Evolutionary conservation across 805 yeast genomes (phyloP), one percentile per base, ranked within the genome.

Genomic region (Metschnikowia bowlesiae): DNA sequence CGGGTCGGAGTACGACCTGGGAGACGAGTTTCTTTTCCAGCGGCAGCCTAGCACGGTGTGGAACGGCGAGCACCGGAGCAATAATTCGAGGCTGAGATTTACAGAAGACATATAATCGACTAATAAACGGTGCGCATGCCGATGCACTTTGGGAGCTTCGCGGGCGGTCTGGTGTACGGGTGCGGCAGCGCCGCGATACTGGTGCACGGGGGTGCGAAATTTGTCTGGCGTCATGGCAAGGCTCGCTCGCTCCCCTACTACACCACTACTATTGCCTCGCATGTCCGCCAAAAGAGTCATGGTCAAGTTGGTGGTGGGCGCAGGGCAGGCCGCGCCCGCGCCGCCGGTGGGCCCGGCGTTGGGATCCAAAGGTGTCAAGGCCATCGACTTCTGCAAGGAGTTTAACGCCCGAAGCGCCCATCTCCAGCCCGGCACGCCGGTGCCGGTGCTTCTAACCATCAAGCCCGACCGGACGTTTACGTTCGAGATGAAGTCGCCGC

Each of bases 341-440:
- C 99, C 99, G 30, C 99, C 99, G 6, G 98, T 94, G 30, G 99
- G 99, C 57, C 99, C 99, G 42, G 99, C 98, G 0, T 76, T 94
- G 45, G 99, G 99, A 58, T 92, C 98, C 52, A 92, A 92, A 68
- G 99, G 99, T 76, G 96, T 94, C 43, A 94, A 94, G 67, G 98
- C 98, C 55, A 94, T 94, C 63, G 99, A 94, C 69, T 94, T 94
- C 63, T 92, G 98, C 73, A 94, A 94, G 69, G 98, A 94, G 66
- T 94, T 94, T 76, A 94, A 94, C 67, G 99, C 99, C 28, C 84
- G 96, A 68, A 90, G 98, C 10, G 96, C 96, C 7, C 83, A 84
- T 57, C 86, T 81, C 64, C 79, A 79, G 47, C 89, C 95, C 13
- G 97, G 96, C 40, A 81, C 82, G 1, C 99, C 99, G 11, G 80